phyloP scores from a whole-genome alignment of 2,329 filamentous ascomycete species.

The Dactylellina drechsleri region DNA sequence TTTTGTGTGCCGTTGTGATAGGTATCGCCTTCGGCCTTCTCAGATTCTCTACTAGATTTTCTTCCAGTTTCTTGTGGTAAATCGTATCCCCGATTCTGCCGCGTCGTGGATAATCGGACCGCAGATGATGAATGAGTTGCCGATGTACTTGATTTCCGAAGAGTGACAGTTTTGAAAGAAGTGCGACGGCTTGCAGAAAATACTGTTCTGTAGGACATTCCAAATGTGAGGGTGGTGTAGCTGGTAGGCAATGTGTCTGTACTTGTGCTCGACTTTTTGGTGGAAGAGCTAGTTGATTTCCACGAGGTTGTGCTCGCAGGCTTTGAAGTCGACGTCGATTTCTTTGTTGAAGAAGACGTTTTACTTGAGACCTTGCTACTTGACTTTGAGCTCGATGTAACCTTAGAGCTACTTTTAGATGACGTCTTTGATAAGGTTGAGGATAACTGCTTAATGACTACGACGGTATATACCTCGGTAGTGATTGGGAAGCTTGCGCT shows the following conservation, averaged over 20 bases:
- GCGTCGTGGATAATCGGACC: not conserved
- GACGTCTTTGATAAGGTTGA: not conserved
- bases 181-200: slow-evolving; percentile 5
- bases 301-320: no score
- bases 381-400: not conserved
- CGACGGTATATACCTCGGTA: no score
- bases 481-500: no score
- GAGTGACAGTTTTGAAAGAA: slow-evolving; percentile 27
- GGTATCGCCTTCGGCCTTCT: no score
- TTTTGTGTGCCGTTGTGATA: no score
- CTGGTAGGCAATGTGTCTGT: slow-evolving; percentile 9
- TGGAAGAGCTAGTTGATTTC: no score
- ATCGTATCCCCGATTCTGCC: slow-evolving; percentile 1
- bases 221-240: slow-evolving; percentile 17
- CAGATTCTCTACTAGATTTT: no score
- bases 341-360: not conserved
- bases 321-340: not conserved
- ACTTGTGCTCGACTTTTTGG: no score
- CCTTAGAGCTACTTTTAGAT: not conserved
- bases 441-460: not conserved
- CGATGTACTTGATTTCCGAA: not conserved
- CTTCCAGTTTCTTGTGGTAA: not conserved
- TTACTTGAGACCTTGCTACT: not conserved
- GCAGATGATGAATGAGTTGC: not conserved
- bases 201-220: slow-evolving; percentile 11